These are phyloP conservation scores for Dryadomyces quercus-mongolicae DNA, from an alignment of 2,329 filamentous ascomycete species.

Conservation along the genomic window DNA sequence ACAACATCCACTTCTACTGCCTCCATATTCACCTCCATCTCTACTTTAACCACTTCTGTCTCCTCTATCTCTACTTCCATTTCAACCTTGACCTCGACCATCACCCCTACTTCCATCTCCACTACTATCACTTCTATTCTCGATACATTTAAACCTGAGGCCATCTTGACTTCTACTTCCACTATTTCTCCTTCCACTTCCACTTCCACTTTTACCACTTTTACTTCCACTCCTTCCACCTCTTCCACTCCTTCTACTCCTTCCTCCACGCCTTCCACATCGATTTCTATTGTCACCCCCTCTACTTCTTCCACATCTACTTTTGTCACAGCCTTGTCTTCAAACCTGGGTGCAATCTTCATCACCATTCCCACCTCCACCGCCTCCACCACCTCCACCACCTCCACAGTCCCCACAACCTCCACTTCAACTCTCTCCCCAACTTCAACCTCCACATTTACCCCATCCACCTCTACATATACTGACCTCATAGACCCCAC, in stretches of 20 bases:
- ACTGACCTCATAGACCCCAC: not conserved
- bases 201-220: not conserved
- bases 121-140: not conserved
- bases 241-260: not conserved
- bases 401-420: not conserved
- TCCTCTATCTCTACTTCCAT: not conserved
- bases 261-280: not conserved
- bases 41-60: not conserved
- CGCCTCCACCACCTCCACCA: not conserved
- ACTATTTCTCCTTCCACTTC: not conserved
- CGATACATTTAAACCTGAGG: not conserved
- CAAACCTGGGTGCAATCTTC: no score
- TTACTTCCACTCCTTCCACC: not conserved
- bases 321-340: not conserved
- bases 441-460: not conserved
- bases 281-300: not conserved
- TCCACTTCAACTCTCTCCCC: not conserved
- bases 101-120: not conserved
- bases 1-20: not conserved
- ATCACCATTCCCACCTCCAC: not conserved
- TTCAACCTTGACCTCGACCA: not conserved
- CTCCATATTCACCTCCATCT: not conserved
- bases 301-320: not conserved
- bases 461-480: not conserved
- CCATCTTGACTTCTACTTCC: not conserved